Evolutionary conservation across 176 grass and related monocot genomes (phyloP).

Genomic region (Oryza meridionalis): DNA sequence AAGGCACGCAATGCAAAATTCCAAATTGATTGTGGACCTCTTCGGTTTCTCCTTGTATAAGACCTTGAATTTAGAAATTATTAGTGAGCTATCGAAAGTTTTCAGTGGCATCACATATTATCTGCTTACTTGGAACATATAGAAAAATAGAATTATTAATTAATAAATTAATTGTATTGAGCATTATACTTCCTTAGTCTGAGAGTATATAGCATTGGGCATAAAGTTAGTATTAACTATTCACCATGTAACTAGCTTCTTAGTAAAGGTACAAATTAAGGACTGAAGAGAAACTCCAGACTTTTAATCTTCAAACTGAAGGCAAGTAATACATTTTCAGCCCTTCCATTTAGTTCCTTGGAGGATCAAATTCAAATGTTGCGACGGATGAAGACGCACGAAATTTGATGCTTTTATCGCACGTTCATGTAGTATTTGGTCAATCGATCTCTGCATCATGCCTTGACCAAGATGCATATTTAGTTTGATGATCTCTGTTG

Average conservation of each 20-base stretch:
- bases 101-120: neutral
- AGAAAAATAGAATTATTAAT: neutral
- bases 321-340: neutral
- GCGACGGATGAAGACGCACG: neutral
- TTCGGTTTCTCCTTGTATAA: neutral
- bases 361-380: constrained; percentile 29
- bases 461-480: constrained; percentile 30
- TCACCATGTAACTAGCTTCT: neutral
- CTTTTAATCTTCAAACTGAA: neutral
- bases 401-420: neutral
- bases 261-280: neutral
- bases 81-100: neutral
- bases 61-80: too few relatives aligned
- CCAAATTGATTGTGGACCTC: neutral
- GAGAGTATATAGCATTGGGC: neutral
- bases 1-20: neutral
- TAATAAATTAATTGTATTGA: neutral
- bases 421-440: neutral
- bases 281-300: neutral
- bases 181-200: neutral
- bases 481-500: constrained; percentile 6
- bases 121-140: neutral
- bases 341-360: neutral
- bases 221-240: neutral
- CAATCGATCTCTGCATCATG: constrained; percentile 8